Evolutionary conservation across 345 rosid genomes (phyloP).

Genomic region (Boechera stricta): DNA sequence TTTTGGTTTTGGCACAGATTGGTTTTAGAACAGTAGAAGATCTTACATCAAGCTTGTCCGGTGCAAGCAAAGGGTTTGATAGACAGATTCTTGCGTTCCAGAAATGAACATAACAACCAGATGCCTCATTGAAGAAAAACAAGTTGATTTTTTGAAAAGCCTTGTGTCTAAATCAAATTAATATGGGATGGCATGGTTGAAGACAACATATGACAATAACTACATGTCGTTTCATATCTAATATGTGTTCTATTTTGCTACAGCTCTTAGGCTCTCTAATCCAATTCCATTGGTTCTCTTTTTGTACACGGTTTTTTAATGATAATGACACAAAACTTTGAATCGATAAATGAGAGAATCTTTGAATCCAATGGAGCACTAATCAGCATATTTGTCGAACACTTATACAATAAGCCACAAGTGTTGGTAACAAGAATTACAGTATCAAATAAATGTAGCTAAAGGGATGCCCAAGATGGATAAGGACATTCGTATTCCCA

Average conservation of each 20-base stretch:
- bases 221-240: constrained; percentile 1
- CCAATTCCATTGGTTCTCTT: not conserved
- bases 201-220: constrained; percentile 2
- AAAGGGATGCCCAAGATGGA: constrained; percentile 73
- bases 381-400: not conserved
- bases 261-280: constrained; percentile 17
- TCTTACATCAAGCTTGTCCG: constrained; percentile 65
- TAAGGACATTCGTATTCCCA: constrained; percentile 82
- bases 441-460: constrained; percentile 23
- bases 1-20: constrained; percentile 57
- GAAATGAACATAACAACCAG: constrained; percentile 54
- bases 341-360: not conserved
- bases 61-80: constrained; percentile 72
- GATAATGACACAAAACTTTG: constrained; percentile 3
- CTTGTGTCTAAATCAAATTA: constrained; percentile 21
- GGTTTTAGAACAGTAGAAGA: constrained; percentile 89
- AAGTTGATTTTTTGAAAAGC: constrained; percentile 5
- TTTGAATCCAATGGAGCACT: constrained; percentile 10
- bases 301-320: not conserved
- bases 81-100: constrained; percentile 79
- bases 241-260: constrained; percentile 11
- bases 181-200: constrained; percentile 14
- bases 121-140: constrained; percentile 4
- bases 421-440: constrained; percentile 14
- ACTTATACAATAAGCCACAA: constrained; percentile 14